Evolutionary conservation across 2,329 filamentous ascomycete genomes (phyloP).

Genomic region (Fulvia fulva): DNA sequence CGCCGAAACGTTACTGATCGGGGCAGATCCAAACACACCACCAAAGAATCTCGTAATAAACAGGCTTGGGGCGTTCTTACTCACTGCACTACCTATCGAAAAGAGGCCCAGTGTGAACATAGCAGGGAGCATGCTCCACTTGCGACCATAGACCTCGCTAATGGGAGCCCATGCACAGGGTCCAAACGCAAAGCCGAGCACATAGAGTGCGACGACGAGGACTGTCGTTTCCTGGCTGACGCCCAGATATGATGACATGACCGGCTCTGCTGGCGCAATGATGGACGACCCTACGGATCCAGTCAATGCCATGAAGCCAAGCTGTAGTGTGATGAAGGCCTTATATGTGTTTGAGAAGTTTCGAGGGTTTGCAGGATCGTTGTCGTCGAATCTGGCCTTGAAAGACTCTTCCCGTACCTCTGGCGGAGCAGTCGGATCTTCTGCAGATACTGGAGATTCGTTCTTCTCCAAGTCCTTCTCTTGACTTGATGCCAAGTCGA

Average conservation of each 20-base stretch:
- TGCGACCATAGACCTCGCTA: constrained; percentile 40
- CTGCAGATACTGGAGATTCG: neutral
- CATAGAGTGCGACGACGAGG: constrained; percentile 45
- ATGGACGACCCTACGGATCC: constrained; percentile 44
- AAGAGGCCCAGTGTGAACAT: constrained; percentile 44
- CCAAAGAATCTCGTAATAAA: constrained; percentile 45
- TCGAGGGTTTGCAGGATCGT: constrained; percentile 45
- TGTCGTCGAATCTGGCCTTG: constrained; percentile 28
- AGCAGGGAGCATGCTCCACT: constrained; percentile 43
- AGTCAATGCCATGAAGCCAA: constrained; percentile 46
- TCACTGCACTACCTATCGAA: constrained; percentile 44
- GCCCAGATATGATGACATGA: constrained; percentile 41
- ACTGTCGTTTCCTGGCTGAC: constrained; percentile 45
- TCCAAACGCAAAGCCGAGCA: constrained; percentile 43
- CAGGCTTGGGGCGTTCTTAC: constrained; percentile 35
- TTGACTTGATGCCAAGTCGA: neutral
- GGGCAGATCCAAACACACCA: constrained; percentile 43
- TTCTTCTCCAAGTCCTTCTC: constrained; percentile 17
- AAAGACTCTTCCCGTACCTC: constrained; percentile 15
- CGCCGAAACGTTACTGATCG: constrained; percentile 42
- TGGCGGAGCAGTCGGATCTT: neutral
- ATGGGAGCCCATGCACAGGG: constrained; percentile 28
- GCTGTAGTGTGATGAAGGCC: constrained; percentile 46
- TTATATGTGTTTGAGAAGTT: constrained; percentile 46
- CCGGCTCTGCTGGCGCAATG: constrained; percentile 45